Evolutionary conservation across 208 protist species (phyloP), one percentile per base, ranked within the genome.

Genomic region (Wallacemonas sp.): DNA sequence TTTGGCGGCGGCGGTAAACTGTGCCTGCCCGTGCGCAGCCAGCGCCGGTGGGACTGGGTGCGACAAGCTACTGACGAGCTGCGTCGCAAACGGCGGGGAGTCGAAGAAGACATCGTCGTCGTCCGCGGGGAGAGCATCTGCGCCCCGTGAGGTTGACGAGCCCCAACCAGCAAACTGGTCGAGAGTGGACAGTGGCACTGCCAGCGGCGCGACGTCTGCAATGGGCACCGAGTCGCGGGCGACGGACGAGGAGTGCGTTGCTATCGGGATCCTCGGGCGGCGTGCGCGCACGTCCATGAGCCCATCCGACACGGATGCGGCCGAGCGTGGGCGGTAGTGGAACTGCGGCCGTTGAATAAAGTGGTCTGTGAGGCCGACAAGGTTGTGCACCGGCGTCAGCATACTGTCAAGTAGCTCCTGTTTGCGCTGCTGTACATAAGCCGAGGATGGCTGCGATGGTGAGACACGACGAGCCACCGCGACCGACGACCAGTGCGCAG

Each of bases 101-200:
- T 72, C 72, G 22, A 77, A 72, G 55, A 69, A 72, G 1, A 72
- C n/a, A 2, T 71, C 70, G 15, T 46, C 58, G n/a, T 9, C 14
- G 4, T n/a, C n/a, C n/a, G n/a, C n/a, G n/a, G n/a, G n/a, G n/a
- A n/a, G n/a, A n/a, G n/a, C n/a, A n/a, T n/a, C n/a, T n/a, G n/a
- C n/a, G n/a, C n/a, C n/a, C n/a, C n/a, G n/a, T n/a, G n/a, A n/a
- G n/a, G n/a, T n/a, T n/a, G n/a, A n/a, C n/a, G n/a, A n/a, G n/a
- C n/a, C n/a, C n/a, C n/a, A n/a, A n/a, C n/a, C n/a, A n/a, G n/a
- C n/a, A n/a, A n/a, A n/a, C n/a, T n/a, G n/a, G n/a, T n/a, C n/a
- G n/a, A n/a, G n/a, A n/a, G n/a, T n/a, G n/a, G n/a, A n/a, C n/a
- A n/a, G n/a, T n/a, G n/a, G n/a, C n/a, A n/a, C n/a, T n/a, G n/a